Percentiles rank a stretch among this genome's conserved stretches.
These are phyloP conservation scores for Agastache rugosa DNA, from an alignment of 257 asterid genomes.

Conservation along the genomic window DNA sequence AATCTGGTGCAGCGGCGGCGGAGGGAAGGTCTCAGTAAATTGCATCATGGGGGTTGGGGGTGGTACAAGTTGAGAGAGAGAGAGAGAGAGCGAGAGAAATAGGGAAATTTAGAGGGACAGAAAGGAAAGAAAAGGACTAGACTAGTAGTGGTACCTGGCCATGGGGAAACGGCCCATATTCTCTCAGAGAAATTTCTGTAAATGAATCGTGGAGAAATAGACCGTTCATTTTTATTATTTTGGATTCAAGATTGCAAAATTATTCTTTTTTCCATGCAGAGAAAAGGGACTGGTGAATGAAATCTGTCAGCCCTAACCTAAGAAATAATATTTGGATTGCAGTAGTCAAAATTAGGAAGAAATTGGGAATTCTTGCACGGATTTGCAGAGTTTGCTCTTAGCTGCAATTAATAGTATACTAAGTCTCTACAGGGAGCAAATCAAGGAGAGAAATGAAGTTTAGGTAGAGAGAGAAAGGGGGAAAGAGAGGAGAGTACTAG, in stretches of 20 bases:
- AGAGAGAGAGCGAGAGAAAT: background rate
- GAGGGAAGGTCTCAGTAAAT: constrained; percentile 60
- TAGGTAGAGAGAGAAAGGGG: background rate
- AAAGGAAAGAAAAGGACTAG: constrained; percentile 74
- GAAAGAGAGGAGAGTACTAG: background rate
- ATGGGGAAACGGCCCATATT: constrained; percentile 65
- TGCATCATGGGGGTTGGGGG: constrained; percentile 57
- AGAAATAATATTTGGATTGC: constrained; percentile 31
- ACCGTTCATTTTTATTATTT: constrained; percentile 50
- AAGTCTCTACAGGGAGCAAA: too few species aligned
- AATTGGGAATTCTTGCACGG: constrained; percentile 38
- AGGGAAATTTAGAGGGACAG: constrained; percentile 29
- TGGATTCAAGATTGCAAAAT: constrained; percentile 21
- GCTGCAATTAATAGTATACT: background rate
- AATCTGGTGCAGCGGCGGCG: constrained; percentile 41
- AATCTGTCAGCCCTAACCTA: constrained; percentile 41
- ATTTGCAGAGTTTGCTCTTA: constrained; percentile 25
- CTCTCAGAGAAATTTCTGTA: constrained; percentile 35
- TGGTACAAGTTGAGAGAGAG: background rate
- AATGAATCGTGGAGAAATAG: constrained; percentile 59
- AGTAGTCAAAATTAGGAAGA: constrained; percentile 49
- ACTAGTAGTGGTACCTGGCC: constrained; percentile 75
- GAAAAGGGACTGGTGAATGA: constrained; percentile 56
- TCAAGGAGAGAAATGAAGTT: background rate
- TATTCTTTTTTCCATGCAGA: constrained; percentile 42